Evolutionary conservation across 2,329 filamentous ascomycete genomes (phyloP), one percentile per base, ranked within the genome.

Genomic region (Penicillium vulpinum): DNA sequence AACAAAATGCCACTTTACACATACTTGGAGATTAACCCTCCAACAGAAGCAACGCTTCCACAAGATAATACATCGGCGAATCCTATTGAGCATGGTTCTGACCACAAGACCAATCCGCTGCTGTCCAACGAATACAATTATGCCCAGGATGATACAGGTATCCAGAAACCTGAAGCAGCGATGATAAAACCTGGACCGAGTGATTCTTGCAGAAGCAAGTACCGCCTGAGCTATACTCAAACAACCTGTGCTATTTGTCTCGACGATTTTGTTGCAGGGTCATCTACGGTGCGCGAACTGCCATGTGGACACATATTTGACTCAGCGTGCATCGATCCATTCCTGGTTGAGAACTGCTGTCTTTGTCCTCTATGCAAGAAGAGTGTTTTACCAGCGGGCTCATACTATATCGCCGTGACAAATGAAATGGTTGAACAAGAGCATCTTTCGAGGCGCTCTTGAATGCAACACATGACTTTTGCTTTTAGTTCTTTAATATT

Each of bases 241-340:
- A 87, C 90, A 0, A 87, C 84, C 2, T 97, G 94, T 70, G 86
- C 90, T n/a, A 96, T 97, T 51, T 99, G 94, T 70, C 81, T 96
- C 1, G 89, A 91, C 53, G 85, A 90, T 57, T 97, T 91, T 68
- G 82, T 88, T 28, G 83, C 86, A 16, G 83, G 85, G 36, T 76
- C 81, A 18, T 88, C 90, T 0, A 83, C 86, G 21, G 92, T 97
- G 54, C 88, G 92, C 54, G 90, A 97, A 74, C 80, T 97, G 3
- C 86, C 91, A 0, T 99, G 94, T 66, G 87, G 89, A 0, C 94
- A 99, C 71, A 93, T 97, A 55, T 99, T 92, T 74, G 93, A 99
- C 64, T 88, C 90, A 0, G 88, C 90, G 62, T 99, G 94, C 69
- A 92, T 97, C 62, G 92, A 97, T 69, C 84, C 87, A 22, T 96